Base-by-base conservation (phyloP, 2,329 filamentous ascomycete species). In the Botrytis pseudocinerea region DNA sequence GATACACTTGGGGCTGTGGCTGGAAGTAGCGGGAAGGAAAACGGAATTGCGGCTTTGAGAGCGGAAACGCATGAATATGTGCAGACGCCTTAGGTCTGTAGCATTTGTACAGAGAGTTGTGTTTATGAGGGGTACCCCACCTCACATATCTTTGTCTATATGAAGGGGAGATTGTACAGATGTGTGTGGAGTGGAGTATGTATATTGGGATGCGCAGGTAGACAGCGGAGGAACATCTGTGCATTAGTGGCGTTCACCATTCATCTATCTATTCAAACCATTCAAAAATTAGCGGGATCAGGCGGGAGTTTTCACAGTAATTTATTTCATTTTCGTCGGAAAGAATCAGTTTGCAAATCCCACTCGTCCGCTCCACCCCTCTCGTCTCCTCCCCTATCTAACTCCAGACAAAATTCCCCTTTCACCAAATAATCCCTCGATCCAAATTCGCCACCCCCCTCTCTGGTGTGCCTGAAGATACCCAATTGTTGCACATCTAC, bases 11-110 rank as follows among this genome's bases (percentile, higher is more conserved):
- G 44, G 4, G 35, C 69, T 4, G 71, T 63, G 57, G 46, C 62
- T 10, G 62, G 62, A 14, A 63, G 59, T 25, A 73, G 71, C 9
- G 71, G 64, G 42, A 73, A 73, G 46, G 71, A 69, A 42, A 60
- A 70, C 25, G 60, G 65, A 1, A 32, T 59, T 4, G 48, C 38
- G 71, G 71, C 60, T n/a, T 46, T 73, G 44, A 69, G 71, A 35
- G 25, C 63, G n/a, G 65, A 70, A 28, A 57, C 42, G 25, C 51
- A 60, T 28, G 71, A 48, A 38, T 60, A 70, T 54, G 71, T 69
- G 9, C 63, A 73, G 54, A 73, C 63, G 42, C 63, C 70, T 51
- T 71, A 51, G 66, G n/a, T 28, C 2, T 40, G 22, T 46, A 10
- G 12, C 1, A 9, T 18, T 28, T 40, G 10, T 14, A 16, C 25